Evolutionary conservation across 345 rosid genomes (phyloP).

Genomic region (Gossypium longicalyx): DNA sequence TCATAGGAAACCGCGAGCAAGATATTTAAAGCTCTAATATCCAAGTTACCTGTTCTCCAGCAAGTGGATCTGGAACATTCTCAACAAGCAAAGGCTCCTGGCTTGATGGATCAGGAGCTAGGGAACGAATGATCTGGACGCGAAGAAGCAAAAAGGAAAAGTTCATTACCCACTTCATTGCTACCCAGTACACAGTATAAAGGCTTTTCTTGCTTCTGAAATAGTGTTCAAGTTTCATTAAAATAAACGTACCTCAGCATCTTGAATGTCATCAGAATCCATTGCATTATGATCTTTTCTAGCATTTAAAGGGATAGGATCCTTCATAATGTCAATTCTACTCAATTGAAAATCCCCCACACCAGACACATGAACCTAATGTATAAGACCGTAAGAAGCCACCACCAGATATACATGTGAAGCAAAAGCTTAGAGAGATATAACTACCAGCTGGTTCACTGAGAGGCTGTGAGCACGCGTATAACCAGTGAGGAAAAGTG

Average conservation of each 20-base stretch:
- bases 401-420: constrained; percentile 15
- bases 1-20: neutral
- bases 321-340: constrained; percentile 75
- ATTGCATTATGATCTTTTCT: constrained; percentile 61
- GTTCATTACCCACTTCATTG: neutral
- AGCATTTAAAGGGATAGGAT: constrained; percentile 62
- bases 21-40: neutral
- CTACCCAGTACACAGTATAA: neutral
- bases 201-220: neutral
- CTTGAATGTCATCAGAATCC: constrained; percentile 59
- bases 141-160: neutral
- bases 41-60: constrained; percentile 78
- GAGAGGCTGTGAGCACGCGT: constrained; percentile 65
- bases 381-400: constrained; percentile 14
- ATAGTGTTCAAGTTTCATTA: neutral
- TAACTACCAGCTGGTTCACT: constrained; percentile 79
- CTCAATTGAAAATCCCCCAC: constrained; percentile 82
- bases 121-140: constrained; percentile 51
- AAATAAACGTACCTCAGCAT: constrained; percentile 48
- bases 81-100: constrained; percentile 77
- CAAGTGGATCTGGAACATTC: constrained; percentile 79
- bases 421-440: constrained; percentile 14
- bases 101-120: constrained; percentile 54
- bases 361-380: constrained; percentile 83
- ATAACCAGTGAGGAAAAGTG: constrained; percentile 73